Percentiles rank a stretch among this genome's conserved stretches.
Conservation (phyloP, 139 green algal species). For the Chlamydomonas sp. region DNA sequence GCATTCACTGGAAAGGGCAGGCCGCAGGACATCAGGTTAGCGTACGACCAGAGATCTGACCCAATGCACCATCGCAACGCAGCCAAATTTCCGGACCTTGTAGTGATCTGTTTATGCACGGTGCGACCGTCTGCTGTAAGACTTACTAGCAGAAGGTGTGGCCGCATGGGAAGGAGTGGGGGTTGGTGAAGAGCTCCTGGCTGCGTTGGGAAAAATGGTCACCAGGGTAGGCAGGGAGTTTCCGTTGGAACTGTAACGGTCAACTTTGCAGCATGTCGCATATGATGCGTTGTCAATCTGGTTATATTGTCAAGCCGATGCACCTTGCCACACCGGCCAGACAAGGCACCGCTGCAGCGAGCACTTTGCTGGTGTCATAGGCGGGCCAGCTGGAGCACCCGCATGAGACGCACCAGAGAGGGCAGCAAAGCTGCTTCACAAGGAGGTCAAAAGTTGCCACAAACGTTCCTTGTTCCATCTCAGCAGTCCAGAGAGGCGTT, state of each 20-base stretch:
- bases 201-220: conserved; percentile 41
- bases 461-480: not conserved
- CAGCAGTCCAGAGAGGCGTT: too few relatives aligned
- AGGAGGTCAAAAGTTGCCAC: not conserved
- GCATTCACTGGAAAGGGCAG: conserved; percentile 52
- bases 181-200: conserved; percentile 40
- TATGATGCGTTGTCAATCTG: not conserved
- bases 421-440: not conserved
- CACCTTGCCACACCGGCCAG: too few relatives aligned
- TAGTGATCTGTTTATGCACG: too few relatives aligned
- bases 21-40: not conserved
- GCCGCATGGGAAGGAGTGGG: conserved; percentile 62
- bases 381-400: not conserved
- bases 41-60: too few relatives aligned
- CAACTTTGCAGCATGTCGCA: too few relatives aligned
- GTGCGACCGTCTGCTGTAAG: not conserved
- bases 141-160: conserved; percentile 73
- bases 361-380: not conserved
- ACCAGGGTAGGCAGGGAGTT: not conserved
- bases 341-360: too few relatives aligned
- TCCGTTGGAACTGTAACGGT: not conserved
- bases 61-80: too few relatives aligned
- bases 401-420: not conserved
- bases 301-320: too few relatives aligned
- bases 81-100: too few relatives aligned